These are phyloP conservation scores for Nyssa sinensis DNA, from an alignment of 148 eudicot species.

Conservation along the genomic window DNA sequence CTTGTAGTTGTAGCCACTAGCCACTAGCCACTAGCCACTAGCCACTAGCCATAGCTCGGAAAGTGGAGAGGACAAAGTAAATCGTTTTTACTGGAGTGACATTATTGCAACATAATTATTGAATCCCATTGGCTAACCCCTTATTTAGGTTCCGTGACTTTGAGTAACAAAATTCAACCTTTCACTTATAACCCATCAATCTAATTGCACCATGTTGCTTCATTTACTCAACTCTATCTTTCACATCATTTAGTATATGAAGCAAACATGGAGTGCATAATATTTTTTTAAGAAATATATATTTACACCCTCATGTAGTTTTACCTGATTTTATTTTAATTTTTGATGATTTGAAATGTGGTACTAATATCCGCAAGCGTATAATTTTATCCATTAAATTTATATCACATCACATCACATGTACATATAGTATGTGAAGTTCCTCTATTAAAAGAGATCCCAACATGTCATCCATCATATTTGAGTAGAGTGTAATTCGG, in stretches of 20 bases:
- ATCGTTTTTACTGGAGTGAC: background rate
- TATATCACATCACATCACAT: no score
- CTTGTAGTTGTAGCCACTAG: background rate
- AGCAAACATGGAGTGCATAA: background rate
- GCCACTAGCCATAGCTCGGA: background rate
- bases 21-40: background rate
- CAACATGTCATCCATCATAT: no score
- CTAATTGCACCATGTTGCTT: background rate
- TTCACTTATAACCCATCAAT: background rate
- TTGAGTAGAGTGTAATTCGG: no score
- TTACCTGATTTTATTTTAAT: no score
- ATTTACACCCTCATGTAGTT: no score
- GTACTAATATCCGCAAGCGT: no score
- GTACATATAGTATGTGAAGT: no score
- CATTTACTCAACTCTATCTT: background rate
- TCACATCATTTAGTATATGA: background rate
- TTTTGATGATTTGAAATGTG: no score
- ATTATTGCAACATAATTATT: background rate
- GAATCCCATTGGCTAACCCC: background rate
- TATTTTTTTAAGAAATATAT: no score
- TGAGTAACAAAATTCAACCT: background rate
- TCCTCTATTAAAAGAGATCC: no score
- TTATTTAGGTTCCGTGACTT: background rate
- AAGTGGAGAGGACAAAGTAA: background rate
- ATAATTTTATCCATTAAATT: no score